Conservation (phyloP, 1,284 basidiomycete species). For the Moesziomyces antarcticus region DNA sequence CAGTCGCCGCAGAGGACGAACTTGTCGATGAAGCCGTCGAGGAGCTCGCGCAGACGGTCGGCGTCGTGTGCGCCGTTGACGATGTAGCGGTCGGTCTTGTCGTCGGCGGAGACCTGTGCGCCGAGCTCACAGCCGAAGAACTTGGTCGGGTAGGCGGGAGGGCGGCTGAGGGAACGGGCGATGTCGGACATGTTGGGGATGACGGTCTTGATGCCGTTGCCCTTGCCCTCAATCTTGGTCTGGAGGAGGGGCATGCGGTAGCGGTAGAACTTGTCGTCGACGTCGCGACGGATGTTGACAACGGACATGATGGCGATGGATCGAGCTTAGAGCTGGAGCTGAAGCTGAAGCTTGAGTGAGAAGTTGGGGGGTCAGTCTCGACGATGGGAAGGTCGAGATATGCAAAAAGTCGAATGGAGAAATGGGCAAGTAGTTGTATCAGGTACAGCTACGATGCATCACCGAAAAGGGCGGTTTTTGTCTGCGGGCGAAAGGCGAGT, state of each 20-base stretch:
- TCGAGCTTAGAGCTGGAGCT: not conserved
- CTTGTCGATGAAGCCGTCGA: slow-evolving; percentile 93
- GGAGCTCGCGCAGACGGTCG: slow-evolving; percentile 89
- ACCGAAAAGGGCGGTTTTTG: slow-evolving; percentile 48
- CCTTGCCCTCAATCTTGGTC: slow-evolving; percentile 98
- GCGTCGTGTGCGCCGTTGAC: slow-evolving; percentile 98
- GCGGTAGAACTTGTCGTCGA: slow-evolving; percentile 78
- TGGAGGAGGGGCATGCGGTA: slow-evolving; percentile 88
- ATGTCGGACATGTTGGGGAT: slow-evolving; percentile 93
- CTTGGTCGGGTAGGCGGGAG: slow-evolving; percentile 96
- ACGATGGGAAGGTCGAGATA: slow-evolving; percentile 10
- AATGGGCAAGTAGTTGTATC: slow-evolving; percentile 25
- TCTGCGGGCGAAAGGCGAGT: slow-evolving; percentile 48
- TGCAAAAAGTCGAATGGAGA: not conserved
- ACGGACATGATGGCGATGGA: slow-evolving; percentile 71
- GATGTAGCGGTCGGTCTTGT: slow-evolving; percentile 97
- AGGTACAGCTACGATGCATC: slow-evolving; percentile 46
- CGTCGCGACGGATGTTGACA: slow-evolving; percentile 98
- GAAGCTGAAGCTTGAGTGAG: not conserved
- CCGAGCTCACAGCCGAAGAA: slow-evolving; percentile 99
- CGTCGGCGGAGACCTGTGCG: slow-evolving; percentile 94
- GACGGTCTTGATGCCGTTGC: slow-evolving; percentile 97
- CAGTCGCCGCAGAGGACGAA: slow-evolving; percentile 97
- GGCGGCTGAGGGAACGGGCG: slow-evolving; percentile 91
- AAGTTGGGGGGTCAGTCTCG: slow-evolving; percentile 1